phyloP scores from a whole-genome alignment of 1,284 basidiomycete species.

The Ustilago trichophora region DNA sequence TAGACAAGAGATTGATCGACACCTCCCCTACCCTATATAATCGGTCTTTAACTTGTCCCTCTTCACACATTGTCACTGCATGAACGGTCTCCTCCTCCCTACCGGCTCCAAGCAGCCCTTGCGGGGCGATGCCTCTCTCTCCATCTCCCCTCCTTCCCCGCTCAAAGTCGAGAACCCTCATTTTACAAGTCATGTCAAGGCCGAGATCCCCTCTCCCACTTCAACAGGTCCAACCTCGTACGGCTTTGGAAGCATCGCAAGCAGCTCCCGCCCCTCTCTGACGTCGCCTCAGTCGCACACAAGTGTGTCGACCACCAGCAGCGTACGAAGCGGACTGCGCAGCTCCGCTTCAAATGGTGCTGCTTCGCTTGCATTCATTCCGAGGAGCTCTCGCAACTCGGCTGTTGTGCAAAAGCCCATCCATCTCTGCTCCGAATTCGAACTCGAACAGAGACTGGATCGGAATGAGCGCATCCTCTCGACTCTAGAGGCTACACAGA shows the following conservation, averaged over 20 bases:
- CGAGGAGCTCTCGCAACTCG: conserved; percentile 31
- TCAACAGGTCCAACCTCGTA: background rate
- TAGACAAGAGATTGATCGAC: conserved; percentile 27
- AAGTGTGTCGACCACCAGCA: background rate
- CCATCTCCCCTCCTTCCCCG: conserved; percentile 19
- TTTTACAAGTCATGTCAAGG: conserved; percentile 20
- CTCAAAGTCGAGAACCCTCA: conserved; percentile 13
- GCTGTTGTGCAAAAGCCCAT: conserved; percentile 38
- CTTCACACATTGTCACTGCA: conserved; percentile 6
- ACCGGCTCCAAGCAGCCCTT: conserved; percentile 42
- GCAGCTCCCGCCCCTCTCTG: conserved; percentile 1
- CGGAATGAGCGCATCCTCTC: conserved; percentile 44
- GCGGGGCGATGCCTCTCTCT: conserved; percentile 26
- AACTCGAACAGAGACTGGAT: conserved; percentile 48
- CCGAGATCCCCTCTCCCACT: conserved; percentile 5
- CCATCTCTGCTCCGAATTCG: conserved; percentile 40
- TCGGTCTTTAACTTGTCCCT: background rate
- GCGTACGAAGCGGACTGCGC: conserved; percentile 2
- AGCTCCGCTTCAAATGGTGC: conserved; percentile 4
- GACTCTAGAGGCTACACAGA: conserved; percentile 14
- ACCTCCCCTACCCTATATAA: conserved; percentile 11
- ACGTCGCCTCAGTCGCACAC: conserved; percentile 3
- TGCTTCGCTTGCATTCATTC: conserved; percentile 44
- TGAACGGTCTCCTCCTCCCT: conserved; percentile 47
- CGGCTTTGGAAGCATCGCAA: background rate